phyloP scores from a whole-genome alignment of 306 rosid species.

The Malus orientalis region DNA sequence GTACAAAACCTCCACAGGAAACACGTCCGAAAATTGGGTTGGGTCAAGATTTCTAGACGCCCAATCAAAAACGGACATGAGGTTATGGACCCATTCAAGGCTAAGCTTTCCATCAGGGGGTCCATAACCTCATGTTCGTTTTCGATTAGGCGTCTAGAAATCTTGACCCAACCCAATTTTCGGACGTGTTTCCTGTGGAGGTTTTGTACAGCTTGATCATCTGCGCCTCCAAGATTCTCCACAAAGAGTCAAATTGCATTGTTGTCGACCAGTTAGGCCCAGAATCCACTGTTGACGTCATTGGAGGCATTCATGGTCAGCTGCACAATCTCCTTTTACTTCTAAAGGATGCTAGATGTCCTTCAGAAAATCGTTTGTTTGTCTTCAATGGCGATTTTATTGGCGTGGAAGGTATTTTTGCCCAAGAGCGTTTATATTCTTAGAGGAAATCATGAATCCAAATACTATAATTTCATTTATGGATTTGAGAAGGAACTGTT shows the following conservation, averaged over 20 bases:
- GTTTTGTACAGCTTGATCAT: constrained; percentile 55
- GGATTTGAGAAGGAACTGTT: constrained; percentile 75
- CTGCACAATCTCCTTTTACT: constrained; percentile 65
- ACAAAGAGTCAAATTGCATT: constrained; percentile 77
- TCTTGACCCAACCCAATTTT: constrained; percentile 42
- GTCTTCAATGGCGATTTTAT: constrained; percentile 72
- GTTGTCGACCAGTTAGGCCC: constrained; percentile 28
- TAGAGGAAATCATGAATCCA: constrained; percentile 84
- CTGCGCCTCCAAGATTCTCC: constrained; percentile 60
- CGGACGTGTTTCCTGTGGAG: constrained; percentile 47
- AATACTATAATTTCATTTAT: constrained; percentile 75
- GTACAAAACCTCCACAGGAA: constrained; percentile 57
- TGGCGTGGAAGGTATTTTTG: constrained; percentile 77
- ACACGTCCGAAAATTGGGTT: constrained; percentile 36
- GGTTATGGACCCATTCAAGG: constrained; percentile 8
- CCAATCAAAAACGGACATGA: constrained; percentile 58
- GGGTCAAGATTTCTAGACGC: constrained; percentile 53
- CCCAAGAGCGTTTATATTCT: constrained; percentile 52
- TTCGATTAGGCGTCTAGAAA: constrained; percentile 72
- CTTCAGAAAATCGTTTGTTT: constrained; percentile 44
- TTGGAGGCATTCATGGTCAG: constrained; percentile 78
- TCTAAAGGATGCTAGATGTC: constrained; percentile 54
- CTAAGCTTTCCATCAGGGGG: constrained; percentile 9
- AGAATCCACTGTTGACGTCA: constrained; percentile 29
- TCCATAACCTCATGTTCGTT: constrained; percentile 31